phyloP scores from a whole-genome alignment of 208 protist species.

The Wallacemonas rigidus region DNA sequence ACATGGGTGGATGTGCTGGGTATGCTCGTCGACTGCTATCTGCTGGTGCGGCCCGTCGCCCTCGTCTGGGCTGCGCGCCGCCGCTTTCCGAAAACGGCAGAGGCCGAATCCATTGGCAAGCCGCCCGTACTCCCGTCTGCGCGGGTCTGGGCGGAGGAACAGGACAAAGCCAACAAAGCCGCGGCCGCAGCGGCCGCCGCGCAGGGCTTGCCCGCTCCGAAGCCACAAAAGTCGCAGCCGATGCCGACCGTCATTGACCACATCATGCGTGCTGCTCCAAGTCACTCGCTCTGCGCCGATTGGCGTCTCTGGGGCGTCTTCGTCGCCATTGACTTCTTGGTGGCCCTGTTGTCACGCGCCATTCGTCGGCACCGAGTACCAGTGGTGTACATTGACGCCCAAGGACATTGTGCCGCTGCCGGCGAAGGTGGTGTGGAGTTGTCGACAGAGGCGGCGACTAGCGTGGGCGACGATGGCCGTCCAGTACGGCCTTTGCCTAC shows the following conservation, averaged over 20 bases:
- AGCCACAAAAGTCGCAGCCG: slow-evolving; percentile 10
- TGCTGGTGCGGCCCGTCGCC: slow-evolving; percentile 72
- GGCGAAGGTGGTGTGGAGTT: background rate
- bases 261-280: slow-evolving; percentile 35
- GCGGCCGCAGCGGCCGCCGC: slow-evolving; percentile 17
- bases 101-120: slow-evolving; percentile 15
- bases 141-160: slow-evolving; percentile 14
- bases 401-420: too few relatives aligned
- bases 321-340: slow-evolving; percentile 53
- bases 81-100: slow-evolving; percentile 32
- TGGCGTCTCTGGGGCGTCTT: slow-evolving; percentile 61
- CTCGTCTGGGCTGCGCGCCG: slow-evolving; percentile 50
- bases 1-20: slow-evolving; percentile 73
- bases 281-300: slow-evolving; percentile 45
- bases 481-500: background rate
- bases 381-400: slow-evolving; percentile 60
- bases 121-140: slow-evolving; percentile 28
- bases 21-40: slow-evolving; percentile 62
- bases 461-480: background rate
- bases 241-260: slow-evolving; percentile 25
- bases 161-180: slow-evolving; percentile 21
- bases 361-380: slow-evolving; percentile 68
- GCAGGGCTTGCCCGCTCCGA: slow-evolving; percentile 10
- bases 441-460: background rate
- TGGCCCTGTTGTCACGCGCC: slow-evolving; percentile 48